Percentiles rank a stretch among this genome's conserved stretches.
phyloP scores from a whole-genome alignment of 179 eudicot species.

The Gypsophila paniculata region DNA sequence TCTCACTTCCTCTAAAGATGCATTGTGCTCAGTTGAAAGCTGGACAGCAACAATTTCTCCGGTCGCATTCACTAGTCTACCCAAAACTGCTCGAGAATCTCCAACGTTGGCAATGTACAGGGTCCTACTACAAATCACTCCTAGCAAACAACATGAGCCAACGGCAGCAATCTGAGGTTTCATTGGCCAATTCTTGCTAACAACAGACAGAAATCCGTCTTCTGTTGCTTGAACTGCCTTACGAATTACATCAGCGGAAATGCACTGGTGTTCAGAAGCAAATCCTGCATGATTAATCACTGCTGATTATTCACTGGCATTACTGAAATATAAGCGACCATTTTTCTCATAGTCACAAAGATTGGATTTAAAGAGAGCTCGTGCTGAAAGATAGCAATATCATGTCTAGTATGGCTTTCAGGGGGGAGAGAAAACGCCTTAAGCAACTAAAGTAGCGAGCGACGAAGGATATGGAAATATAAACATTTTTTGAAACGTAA shows the following conservation, averaged over 20 bases:
- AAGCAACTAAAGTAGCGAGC: not conserved
- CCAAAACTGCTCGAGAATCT: constrained; percentile 93
- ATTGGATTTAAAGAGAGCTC: constrained; percentile 6
- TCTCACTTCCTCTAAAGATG: constrained; percentile 72
- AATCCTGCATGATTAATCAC: constrained; percentile 48
- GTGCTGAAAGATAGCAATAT: not conserved
- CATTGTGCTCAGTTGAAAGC: constrained; percentile 88
- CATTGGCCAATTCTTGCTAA: constrained; percentile 72
- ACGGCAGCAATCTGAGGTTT: constrained; percentile 91
- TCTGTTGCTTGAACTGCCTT: constrained; percentile 96
- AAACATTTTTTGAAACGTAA: no score
- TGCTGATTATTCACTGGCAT: constrained; percentile 5
- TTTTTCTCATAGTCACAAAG: not conserved
- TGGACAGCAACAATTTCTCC: constrained; percentile 82
- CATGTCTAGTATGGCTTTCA: not conserved
- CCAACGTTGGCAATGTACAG: constrained; percentile 86
- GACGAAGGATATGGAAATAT: not conserved
- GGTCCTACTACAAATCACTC: constrained; percentile 71
- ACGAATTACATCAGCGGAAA: constrained; percentile 74
- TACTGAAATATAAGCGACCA: constrained; percentile 11
- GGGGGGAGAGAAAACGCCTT: not conserved
- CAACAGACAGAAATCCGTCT: constrained; percentile 80
- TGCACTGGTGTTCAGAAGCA: constrained; percentile 75
- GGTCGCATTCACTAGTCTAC: constrained; percentile 74
- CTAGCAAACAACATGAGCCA: constrained; percentile 87